phyloP scores from a whole-genome alignment of 2,329 filamentous ascomycete species.

The Sporothrix variecibatus region DNA sequence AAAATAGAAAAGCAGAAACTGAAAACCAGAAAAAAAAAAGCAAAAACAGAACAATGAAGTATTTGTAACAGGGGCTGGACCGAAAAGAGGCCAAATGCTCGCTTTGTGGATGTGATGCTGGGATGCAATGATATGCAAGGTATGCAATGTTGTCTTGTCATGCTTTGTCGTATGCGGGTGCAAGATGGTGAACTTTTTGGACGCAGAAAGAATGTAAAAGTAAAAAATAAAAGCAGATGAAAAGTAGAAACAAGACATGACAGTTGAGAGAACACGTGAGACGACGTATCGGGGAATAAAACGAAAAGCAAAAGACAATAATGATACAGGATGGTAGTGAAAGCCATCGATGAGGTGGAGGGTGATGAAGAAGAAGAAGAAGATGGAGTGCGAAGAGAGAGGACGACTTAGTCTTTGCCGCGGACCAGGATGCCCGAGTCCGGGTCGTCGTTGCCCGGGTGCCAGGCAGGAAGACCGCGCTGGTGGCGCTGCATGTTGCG shows the following conservation, averaged over 20 bases:
- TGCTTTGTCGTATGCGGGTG: neutral
- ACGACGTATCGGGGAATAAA: conserved; percentile 22
- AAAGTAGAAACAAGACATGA: conserved; percentile 1
- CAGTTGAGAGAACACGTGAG: neutral
- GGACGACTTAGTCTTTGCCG: conserved; percentile 28
- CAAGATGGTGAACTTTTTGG: neutral
- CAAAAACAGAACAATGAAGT: conserved; percentile 7
- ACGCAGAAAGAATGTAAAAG: conserved; percentile 7
- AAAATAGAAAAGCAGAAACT: neutral
- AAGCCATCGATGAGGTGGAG: neutral
- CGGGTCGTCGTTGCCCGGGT: conserved; percentile 32
- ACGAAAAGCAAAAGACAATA: conserved; percentile 5
- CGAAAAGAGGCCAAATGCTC: conserved; percentile 14
- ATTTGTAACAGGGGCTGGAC: conserved; percentile 14
- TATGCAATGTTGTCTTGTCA: conserved; percentile 11
- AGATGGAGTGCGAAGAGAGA: neutral
- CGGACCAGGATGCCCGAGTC: conserved; percentile 32
- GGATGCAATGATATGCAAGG: conserved; percentile 6
- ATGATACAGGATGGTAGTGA: neutral
- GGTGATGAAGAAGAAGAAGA: neutral
- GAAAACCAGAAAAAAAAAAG: neutral
- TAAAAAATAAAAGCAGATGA: neutral
- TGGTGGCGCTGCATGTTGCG: conserved; percentile 32
- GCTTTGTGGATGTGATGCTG: neutral
- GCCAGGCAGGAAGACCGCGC: conserved; percentile 32